A percentile compares a stretch with the other conserved stretches of the same genome.
These are phyloP conservation scores for Daldinia loculata DNA, from an alignment of 495 filamentous ascomycete genomes.

Conservation along the genomic window DNA sequence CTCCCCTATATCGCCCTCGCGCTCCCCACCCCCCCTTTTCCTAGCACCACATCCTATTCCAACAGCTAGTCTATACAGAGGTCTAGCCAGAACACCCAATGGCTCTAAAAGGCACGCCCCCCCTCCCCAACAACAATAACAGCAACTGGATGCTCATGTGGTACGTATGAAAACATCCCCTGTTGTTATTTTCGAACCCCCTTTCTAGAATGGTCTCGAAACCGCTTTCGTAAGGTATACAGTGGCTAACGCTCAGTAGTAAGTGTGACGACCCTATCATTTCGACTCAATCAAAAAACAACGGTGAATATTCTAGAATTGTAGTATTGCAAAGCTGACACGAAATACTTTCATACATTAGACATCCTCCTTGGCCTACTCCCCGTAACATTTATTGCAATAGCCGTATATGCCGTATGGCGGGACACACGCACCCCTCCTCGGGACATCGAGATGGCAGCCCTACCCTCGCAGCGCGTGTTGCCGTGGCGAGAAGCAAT, in stretches of 20 bases:
- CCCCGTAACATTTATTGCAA: slow-evolving; percentile 13
- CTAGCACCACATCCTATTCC: neutral
- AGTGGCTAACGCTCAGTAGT: too few relatives aligned
- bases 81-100: neutral
- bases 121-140: slow-evolving; percentile 6
- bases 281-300: too few relatives aligned
- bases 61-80: neutral
- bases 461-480: neutral
- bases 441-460: neutral
- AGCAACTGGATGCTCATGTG: slow-evolving; percentile 41
- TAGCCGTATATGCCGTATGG: slow-evolving; percentile 40
- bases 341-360: too few relatives aligned
- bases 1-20: neutral
- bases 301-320: too few relatives aligned
- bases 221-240: too few relatives aligned
- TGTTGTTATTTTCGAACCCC: too few relatives aligned
- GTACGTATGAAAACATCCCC: too few relatives aligned
- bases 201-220: too few relatives aligned
- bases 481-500: neutral
- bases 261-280: too few relatives aligned
- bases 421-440: slow-evolving; percentile 35
- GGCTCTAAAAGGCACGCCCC: neutral
- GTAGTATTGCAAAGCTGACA: too few relatives aligned
- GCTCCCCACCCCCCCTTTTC: neutral
- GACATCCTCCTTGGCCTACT: slow-evolving; percentile 29